Evolutionary conservation across 2,329 filamentous ascomycete genomes (phyloP).

Genomic region (Ramichloridium luteum): DNA sequence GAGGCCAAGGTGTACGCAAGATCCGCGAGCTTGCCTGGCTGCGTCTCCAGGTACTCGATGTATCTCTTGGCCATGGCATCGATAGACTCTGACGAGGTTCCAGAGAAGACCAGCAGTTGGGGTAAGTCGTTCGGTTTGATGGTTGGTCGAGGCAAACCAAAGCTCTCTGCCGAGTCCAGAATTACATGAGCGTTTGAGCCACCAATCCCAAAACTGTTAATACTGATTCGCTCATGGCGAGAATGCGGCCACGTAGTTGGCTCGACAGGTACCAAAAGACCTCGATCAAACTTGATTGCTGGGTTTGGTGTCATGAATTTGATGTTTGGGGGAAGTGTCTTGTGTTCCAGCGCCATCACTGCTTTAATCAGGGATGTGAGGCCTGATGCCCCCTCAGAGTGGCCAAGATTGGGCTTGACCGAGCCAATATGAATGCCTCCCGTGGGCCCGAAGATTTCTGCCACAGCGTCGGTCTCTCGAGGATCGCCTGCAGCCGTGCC

Average conservation of each 20-base stretch:
- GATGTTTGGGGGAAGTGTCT: conserved; percentile 15
- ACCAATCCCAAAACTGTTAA: conserved; percentile 18
- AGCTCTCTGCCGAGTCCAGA: neutral
- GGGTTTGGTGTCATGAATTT: conserved; percentile 16
- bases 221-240: conserved; percentile 3
- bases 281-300: conserved; percentile 16
- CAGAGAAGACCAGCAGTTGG: neutral
- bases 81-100: neutral
- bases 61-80: neutral
- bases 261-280: conserved; percentile 8
- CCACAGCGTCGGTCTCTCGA: conserved; percentile 12
- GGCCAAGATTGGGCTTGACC: conserved; percentile 10
- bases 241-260: conserved; percentile 19
- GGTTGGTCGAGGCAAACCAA: neutral
- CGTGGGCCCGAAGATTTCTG: conserved; percentile 4
- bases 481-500: conserved; percentile 17
- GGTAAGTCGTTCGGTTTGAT: neutral
- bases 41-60: neutral
- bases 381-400: conserved; percentile 8
- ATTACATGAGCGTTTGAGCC: conserved; percentile 10
- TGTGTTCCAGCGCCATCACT: conserved; percentile 14
- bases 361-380: conserved; percentile 11
- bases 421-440: conserved; percentile 3
- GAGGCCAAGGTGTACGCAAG: conserved; percentile 8
- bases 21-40: neutral